These are phyloP conservation scores for Sinapis alba DNA, from an alignment of 441 rosid species.

Conservation along the genomic window DNA sequence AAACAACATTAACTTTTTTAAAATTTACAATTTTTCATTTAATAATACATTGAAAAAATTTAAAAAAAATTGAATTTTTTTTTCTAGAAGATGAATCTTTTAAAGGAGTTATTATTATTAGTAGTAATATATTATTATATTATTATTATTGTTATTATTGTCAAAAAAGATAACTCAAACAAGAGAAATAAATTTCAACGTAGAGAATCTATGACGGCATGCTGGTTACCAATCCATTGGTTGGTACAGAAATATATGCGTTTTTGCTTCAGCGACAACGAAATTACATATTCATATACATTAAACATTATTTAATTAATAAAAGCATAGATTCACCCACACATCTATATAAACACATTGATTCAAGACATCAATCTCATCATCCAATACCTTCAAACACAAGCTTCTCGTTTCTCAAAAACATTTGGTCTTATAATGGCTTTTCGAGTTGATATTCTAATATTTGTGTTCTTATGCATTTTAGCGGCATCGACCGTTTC, in stretches of 20 bases:
- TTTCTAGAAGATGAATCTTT: too few species aligned
- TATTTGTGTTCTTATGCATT: constrained; percentile 38
- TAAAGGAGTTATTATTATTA: too few species aligned
- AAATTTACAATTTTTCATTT: too few species aligned
- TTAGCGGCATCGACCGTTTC: constrained; percentile 41
- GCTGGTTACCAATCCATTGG: constrained; percentile 25
- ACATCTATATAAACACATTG: constrained; percentile 36
- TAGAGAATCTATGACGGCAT: constrained; percentile 30
- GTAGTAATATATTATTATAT: too few species aligned
- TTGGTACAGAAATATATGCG: constrained; percentile 16
- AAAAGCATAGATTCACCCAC: constrained; percentile 1
- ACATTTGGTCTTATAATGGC: constrained; percentile 38
- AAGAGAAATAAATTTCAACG: background rate
- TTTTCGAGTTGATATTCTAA: constrained; percentile 29
- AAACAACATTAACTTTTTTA: too few species aligned
- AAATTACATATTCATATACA: background rate
- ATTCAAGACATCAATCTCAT: constrained; percentile 21
- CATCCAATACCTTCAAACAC: constrained; percentile 30
- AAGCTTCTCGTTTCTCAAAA: constrained; percentile 28
- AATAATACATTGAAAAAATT: too few species aligned
- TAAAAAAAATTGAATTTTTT: too few species aligned
- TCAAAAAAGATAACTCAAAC: background rate
- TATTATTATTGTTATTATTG: too few species aligned
- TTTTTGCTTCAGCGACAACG: background rate
- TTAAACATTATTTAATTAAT: background rate